Conservation (phyloP, 805 yeast genomes). For the Starmerella stellata region DNA sequence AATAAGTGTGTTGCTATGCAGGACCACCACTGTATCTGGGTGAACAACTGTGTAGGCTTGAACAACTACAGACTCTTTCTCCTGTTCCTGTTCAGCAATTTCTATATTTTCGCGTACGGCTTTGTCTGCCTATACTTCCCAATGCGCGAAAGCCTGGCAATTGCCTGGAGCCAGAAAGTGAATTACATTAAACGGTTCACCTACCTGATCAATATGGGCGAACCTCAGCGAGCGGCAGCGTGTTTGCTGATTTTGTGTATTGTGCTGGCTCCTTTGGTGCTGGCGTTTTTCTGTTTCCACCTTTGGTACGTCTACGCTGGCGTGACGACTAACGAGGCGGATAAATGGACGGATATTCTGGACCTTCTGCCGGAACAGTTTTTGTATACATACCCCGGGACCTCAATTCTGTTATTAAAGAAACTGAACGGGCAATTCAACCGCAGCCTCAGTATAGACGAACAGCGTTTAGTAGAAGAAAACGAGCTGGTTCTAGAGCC, state of each 20-base stretch:
- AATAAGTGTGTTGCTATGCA: conserved; percentile 29
- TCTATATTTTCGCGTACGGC: conserved; percentile 30
- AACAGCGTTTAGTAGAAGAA: conserved; percentile 15
- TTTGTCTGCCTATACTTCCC: conserved; percentile 20
- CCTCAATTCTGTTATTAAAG: conserved; percentile 18
- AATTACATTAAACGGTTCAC: not conserved
- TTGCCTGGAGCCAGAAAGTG: conserved; percentile 2
- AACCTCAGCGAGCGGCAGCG: conserved; percentile 13
- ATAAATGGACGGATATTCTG: conserved; percentile 52
- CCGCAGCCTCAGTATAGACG: conserved; percentile 19
- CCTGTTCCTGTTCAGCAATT: conserved; percentile 35
- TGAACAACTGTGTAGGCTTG: conserved; percentile 43
- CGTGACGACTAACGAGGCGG: conserved; percentile 56
- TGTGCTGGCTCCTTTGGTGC: conserved; percentile 29
- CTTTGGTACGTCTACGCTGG: conserved; percentile 40
- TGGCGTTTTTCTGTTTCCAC: conserved; percentile 31
- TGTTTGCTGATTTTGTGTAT: conserved; percentile 31
- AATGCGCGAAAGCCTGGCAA: not conserved
- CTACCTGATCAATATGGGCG: conserved; percentile 7
- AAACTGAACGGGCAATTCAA: conserved; percentile 16
- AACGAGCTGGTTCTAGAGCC: conserved; percentile 13
- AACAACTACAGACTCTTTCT: conserved; percentile 47
- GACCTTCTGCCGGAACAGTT: conserved; percentile 29
- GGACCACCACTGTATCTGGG: conserved; percentile 50
- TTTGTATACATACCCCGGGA: conserved; percentile 21